Conservation (phyloP, 306 rosid genomes). For the Comarum palustre region DNA sequence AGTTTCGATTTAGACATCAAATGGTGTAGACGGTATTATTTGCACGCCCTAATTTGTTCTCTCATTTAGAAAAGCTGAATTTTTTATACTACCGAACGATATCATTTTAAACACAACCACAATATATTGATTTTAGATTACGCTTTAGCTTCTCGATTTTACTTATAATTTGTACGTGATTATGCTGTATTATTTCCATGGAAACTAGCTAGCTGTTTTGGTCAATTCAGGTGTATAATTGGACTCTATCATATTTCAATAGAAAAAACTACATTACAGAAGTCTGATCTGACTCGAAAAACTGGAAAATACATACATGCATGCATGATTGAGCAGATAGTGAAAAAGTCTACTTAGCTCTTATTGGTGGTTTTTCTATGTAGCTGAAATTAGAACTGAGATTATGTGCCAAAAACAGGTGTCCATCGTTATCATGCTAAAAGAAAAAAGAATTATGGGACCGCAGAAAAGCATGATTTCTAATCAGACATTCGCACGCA, state of each 20-base stretch:
- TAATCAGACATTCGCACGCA: slow-evolving; percentile 42
- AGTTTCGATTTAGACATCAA: not conserved
- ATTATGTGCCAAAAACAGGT: slow-evolving; percentile 25
- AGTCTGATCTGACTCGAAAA: not conserved
- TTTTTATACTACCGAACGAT: not conserved
- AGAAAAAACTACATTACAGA: not conserved
- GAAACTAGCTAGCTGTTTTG: not conserved
- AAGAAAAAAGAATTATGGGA: slow-evolving; percentile 30
- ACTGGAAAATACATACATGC: not conserved
- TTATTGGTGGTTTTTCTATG: not conserved
- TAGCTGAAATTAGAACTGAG: slow-evolving; percentile 3
- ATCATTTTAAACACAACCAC: not conserved
- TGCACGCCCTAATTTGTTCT: no score
- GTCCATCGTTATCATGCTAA: slow-evolving; percentile 10
- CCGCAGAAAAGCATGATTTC: slow-evolving; percentile 29
- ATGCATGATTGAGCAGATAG: not conserved
- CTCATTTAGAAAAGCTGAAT: not conserved
- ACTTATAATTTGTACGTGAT: not conserved
- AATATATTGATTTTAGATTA: not conserved
- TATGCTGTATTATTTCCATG: not conserved
- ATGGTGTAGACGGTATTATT: not conserved
- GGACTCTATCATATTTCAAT: not conserved
- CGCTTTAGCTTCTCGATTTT: not conserved
- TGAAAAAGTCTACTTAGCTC: not conserved
- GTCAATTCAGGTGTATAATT: slow-evolving; percentile 10